Percentiles rank a stretch among this genome's conserved stretches.
These are phyloP conservation scores for Phyllosticta paracitricarpa DNA, from an alignment of 2,329 filamentous ascomycete species.

Conservation along the genomic window DNA sequence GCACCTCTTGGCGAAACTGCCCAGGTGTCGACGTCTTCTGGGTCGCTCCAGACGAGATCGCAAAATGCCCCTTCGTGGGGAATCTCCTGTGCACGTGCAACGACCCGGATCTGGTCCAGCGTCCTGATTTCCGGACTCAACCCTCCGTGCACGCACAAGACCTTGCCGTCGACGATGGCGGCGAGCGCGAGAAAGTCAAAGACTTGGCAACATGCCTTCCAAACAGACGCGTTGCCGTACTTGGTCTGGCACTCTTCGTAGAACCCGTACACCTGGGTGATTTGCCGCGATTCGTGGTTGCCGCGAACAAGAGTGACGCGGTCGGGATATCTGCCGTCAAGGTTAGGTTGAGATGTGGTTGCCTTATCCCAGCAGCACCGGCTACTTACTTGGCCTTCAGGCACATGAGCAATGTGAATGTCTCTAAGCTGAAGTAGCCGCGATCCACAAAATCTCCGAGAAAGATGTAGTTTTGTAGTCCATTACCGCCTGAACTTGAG, in stretches of 20 bases:
- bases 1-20: slow-evolving; percentile 59
- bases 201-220: slow-evolving; percentile 98
- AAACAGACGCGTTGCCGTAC: slow-evolving; percentile 97
- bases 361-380: neutral
- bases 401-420: slow-evolving; percentile 62
- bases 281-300: slow-evolving; percentile 96
- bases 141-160: slow-evolving; percentile 96
- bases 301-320: slow-evolving; percentile 63
- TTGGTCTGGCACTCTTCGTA: slow-evolving; percentile 98
- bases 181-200: slow-evolving; percentile 98
- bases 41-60: slow-evolving; percentile 89
- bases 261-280: slow-evolving; percentile 98
- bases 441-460: slow-evolving; percentile 65
- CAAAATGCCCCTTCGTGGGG: slow-evolving; percentile 98
- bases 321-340: slow-evolving; percentile 51
- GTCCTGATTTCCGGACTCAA: slow-evolving; percentile 94
- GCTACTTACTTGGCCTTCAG: slow-evolving; percentile 56
- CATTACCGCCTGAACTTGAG: slow-evolving; percentile 36
- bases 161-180: slow-evolving; percentile 96
- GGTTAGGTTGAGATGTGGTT: slow-evolving; percentile 9
- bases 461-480: slow-evolving; percentile 62
- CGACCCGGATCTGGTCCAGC: slow-evolving; percentile 77
- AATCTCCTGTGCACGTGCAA: slow-evolving; percentile 79
- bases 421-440: slow-evolving; percentile 65
- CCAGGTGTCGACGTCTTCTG: slow-evolving; percentile 61